Evolutionary conservation across 176 grass and related monocot species (phyloP).

Genomic region (Carex pumila): DNA sequence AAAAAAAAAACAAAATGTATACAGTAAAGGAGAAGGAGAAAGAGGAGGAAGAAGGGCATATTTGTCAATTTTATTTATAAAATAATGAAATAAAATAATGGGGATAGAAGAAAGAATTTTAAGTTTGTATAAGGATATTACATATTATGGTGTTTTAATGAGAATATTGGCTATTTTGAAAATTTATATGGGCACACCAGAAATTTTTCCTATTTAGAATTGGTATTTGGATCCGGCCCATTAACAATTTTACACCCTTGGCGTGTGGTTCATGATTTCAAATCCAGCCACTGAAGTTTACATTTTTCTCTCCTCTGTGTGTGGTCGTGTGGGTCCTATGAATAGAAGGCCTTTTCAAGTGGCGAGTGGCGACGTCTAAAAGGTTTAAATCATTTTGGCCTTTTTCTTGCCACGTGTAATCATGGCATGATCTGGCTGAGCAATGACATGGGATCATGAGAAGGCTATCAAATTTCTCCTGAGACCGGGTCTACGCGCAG

Average conservation of each 20-base stretch:
- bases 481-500: not conserved
- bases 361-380: not conserved
- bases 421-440: not conserved
- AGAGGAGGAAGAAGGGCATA: too few relatives aligned
- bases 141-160: too few relatives aligned
- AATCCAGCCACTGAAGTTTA: not conserved
- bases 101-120: too few relatives aligned
- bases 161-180: too few relatives aligned
- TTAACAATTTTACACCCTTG: not conserved
- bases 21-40: too few relatives aligned
- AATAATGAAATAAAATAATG: too few relatives aligned
- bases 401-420: conserved; percentile 2
- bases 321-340: not conserved
- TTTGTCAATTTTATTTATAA: too few relatives aligned
- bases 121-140: too few relatives aligned
- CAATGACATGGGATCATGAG: not conserved
- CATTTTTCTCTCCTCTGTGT: not conserved
- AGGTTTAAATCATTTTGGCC: not conserved
- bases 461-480: not conserved
- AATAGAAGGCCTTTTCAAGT: not conserved
- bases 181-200: too few relatives aligned
- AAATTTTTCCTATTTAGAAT: not conserved
- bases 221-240: not conserved
- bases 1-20: too few relatives aligned
- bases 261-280: not conserved